Evolutionary conservation across 441 rosid species (phyloP).

Genomic region (Flueggea neowawraea): DNA sequence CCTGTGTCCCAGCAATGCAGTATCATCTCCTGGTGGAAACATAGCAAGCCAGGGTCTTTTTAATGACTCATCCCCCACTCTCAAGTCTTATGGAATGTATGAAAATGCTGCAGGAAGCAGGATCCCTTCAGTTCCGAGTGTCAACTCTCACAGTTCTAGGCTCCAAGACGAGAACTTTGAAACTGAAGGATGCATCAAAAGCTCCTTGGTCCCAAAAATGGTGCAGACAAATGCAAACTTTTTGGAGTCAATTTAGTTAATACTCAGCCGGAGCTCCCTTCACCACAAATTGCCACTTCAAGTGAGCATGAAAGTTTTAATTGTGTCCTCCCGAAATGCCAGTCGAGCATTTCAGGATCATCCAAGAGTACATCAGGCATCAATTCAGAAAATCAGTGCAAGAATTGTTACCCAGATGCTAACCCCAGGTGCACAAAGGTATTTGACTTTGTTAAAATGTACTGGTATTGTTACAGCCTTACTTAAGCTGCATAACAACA

Average conservation of each 20-base stretch:
- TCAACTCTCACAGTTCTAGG: conserved; percentile 13
- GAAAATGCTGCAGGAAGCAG: conserved; percentile 21
- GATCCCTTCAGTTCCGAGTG: conserved; percentile 19
- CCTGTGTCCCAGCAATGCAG: conserved; percentile 15
- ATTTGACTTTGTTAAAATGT: neutral
- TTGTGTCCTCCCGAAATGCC: conserved; percentile 28
- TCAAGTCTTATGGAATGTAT: conserved; percentile 14
- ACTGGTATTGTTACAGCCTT: too few species aligned
- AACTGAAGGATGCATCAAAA: conserved; percentile 29
- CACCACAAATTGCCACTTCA: conserved; percentile 43
- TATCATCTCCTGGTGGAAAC: conserved; percentile 32
- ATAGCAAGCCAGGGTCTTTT: conserved; percentile 15
- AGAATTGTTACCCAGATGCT: neutral
- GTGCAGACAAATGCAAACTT: conserved; percentile 28
- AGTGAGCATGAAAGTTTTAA: conserved; percentile 27
- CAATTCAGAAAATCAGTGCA: conserved; percentile 21
- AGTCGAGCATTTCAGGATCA: conserved; percentile 25
- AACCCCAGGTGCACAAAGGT: conserved; percentile 37
- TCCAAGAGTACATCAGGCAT: conserved; percentile 18
- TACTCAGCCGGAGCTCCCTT: conserved; percentile 54
- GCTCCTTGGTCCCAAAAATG: conserved; percentile 19
- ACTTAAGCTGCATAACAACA: too few species aligned
- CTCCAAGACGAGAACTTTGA: conserved; percentile 15
- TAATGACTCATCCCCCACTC: conserved; percentile 12
- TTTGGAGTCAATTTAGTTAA: conserved; percentile 42